A percentile compares a stretch with the other conserved stretches of the same genome.
These are phyloP conservation scores for Escovopsis sp. DNA, from an alignment of 2,329 filamentous ascomycete genomes.

Conservation along the genomic window DNA sequence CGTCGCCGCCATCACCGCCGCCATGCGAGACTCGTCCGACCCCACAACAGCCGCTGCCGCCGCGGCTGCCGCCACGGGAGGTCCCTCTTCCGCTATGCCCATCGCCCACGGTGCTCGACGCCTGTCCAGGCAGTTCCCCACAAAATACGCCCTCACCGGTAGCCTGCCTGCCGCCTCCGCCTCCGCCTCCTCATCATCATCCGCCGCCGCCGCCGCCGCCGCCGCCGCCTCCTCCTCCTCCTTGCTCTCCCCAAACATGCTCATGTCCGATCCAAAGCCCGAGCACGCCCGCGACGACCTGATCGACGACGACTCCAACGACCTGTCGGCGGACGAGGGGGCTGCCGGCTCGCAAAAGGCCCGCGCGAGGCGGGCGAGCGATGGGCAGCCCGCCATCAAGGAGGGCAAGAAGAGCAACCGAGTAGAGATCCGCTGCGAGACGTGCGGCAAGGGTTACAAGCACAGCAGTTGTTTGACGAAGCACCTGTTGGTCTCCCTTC, in stretches of 20 bases:
- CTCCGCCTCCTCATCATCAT: neutral
- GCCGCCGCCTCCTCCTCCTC: too few relatives aligned
- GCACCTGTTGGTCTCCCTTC: slow-evolving; percentile 88
- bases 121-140: slow-evolving; percentile 48
- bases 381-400: slow-evolving; percentile 71
- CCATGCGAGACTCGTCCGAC: slow-evolving; percentile 49
- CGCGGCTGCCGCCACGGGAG: too few relatives aligned
- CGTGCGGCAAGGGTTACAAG: slow-evolving; percentile 99
- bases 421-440: slow-evolving; percentile 86
- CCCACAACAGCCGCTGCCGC: too few relatives aligned
- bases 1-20: slow-evolving; percentile 61
- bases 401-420: slow-evolving; percentile 72
- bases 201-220: too few relatives aligned
- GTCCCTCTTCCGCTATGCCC: slow-evolving; percentile 35
- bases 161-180: slow-evolving; percentile 50
- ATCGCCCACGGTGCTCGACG: slow-evolving; percentile 47
- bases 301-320: slow-evolving; percentile 53
- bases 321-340: slow-evolving; percentile 41
- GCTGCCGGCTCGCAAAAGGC: slow-evolving; percentile 32
- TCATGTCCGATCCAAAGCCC: slow-evolving; percentile 30
- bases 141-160: slow-evolving; percentile 36
- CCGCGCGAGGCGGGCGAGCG: slow-evolving; percentile 54
- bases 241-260: slow-evolving; percentile 44
- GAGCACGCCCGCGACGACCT: slow-evolving; percentile 41
- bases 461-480: slow-evolving; percentile 99